Percentiles rank a stretch among this genome's conserved stretches.
phyloP scores from a whole-genome alignment of 495 filamentous ascomycete species.

The Penicillium canariense region DNA sequence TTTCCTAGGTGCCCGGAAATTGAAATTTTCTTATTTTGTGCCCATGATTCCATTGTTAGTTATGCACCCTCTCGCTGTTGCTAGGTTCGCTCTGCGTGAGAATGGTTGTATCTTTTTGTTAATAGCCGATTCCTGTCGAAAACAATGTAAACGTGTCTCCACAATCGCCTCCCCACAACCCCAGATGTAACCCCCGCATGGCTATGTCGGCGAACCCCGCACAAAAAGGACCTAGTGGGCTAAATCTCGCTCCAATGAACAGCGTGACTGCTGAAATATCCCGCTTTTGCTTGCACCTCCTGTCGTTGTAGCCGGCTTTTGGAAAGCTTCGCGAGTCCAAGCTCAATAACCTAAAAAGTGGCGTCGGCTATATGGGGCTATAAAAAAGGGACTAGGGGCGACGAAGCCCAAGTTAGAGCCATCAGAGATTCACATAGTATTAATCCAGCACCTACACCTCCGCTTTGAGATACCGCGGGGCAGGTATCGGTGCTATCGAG shows the following conservation, averaged over 20 bases:
- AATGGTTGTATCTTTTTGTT: background rate
- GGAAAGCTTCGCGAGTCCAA: background rate
- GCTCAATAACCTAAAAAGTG: constrained; percentile 14
- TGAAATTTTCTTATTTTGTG: too few relatives aligned
- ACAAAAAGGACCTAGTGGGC: background rate
- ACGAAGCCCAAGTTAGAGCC: too few relatives aligned
- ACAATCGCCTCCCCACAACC: constrained; percentile 18
- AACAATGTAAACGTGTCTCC: constrained; percentile 9
- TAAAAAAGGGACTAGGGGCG: too few relatives aligned
- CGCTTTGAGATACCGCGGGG: background rate
- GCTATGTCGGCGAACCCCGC: background rate
- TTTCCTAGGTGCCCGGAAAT: too few relatives aligned
- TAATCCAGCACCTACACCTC: too few relatives aligned
- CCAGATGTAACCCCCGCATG: constrained; percentile 27
- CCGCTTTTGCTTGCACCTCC: background rate
- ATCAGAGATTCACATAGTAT: too few relatives aligned
- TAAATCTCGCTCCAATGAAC: constrained; percentile 9
- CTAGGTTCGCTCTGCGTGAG: too few relatives aligned
- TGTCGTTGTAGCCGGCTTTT: constrained; percentile 13
- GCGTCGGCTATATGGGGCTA: background rate
- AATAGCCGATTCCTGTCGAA: constrained; percentile 20
- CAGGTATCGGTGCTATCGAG: background rate
- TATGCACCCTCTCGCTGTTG: too few relatives aligned
- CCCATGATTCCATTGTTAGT: too few relatives aligned
- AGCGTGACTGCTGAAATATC: background rate